phyloP scores from a whole-genome alignment of 306 rosid species.

The Cucurbita pepo region DNA sequence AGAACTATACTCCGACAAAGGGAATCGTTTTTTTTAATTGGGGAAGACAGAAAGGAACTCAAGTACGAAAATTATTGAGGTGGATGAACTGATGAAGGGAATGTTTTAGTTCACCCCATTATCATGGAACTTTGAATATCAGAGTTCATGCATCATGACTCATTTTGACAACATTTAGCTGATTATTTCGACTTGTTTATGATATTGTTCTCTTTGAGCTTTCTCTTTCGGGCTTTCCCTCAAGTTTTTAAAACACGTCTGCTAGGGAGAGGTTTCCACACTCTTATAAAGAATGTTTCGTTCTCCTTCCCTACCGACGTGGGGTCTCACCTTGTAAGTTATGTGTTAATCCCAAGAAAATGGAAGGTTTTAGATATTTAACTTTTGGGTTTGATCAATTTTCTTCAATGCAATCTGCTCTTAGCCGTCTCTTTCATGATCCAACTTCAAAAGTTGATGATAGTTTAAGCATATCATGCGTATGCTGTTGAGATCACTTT shows the following conservation, averaged over 20 bases:
- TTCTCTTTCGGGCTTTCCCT: too few relatives aligned
- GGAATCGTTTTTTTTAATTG: conserved; percentile 13
- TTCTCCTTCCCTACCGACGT: too few relatives aligned
- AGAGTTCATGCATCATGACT: conserved; percentile 30
- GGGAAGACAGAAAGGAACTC: conserved; percentile 4
- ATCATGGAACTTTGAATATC: conserved; percentile 18
- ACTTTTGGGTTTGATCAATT: not conserved
- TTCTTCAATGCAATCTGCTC: not conserved
- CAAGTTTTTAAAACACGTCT: too few relatives aligned
- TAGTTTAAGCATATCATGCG: not conserved
- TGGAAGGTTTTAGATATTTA: not conserved
- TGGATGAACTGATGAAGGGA: conserved; percentile 11
- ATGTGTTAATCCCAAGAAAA: not conserved
- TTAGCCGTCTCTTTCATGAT: not conserved
- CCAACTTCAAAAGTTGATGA: not conserved
- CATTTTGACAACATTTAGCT: conserved; percentile 33
- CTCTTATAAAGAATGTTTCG: too few relatives aligned
- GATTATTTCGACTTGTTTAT: conserved; percentile 34
- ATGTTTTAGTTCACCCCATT: conserved; percentile 20
- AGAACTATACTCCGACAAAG: conserved; percentile 27
- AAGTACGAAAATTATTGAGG: conserved; percentile 10
- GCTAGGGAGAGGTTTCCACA: too few relatives aligned
- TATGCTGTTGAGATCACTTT: not conserved
- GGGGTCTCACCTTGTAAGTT: not conserved
- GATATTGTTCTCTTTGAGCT: too few relatives aligned